phyloP scores from a whole-genome alignment of 2,329 filamentous ascomycete genomes.

The Ceratocystis papillata region DNA sequence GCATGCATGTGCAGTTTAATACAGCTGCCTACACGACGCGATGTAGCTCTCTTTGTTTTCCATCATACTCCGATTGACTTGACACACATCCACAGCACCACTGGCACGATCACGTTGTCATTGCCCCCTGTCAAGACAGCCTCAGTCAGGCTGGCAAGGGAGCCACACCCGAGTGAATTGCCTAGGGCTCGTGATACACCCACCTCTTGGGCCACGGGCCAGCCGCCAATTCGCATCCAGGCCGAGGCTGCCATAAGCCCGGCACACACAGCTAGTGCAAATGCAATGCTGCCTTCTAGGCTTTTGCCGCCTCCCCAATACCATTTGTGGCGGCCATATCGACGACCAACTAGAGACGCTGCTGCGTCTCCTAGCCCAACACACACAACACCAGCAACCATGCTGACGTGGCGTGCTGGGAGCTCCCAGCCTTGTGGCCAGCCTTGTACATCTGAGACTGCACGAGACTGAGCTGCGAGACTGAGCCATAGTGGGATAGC shows the following conservation, averaged over 20 bases:
- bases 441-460: slow-evolving; percentile 28
- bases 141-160: slow-evolving; percentile 79
- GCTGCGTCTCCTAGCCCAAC: slow-evolving; percentile 93
- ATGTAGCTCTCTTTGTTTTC: slow-evolving; percentile 2
- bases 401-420: slow-evolving; percentile 62
- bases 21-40: neutral
- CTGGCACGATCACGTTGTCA: slow-evolving; percentile 93
- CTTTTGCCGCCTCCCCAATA: slow-evolving; percentile 95
- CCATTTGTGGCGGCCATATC: slow-evolving; percentile 84
- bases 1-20: neutral
- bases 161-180: slow-evolving; percentile 59
- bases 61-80: slow-evolving; percentile 57
- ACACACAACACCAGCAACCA: slow-evolving; percentile 86
- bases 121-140: slow-evolving; percentile 93
- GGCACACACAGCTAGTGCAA: slow-evolving; percentile 64
- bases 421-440: slow-evolving; percentile 59
- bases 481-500: slow-evolving; percentile 89
- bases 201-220: slow-evolving; percentile 58
- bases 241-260: slow-evolving; percentile 59
- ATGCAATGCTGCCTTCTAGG: slow-evolving; percentile 75
- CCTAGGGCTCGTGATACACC: slow-evolving; percentile 35
- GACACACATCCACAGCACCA: slow-evolving; percentile 85
- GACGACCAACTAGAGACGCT: slow-evolving; percentile 76
- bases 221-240: slow-evolving; percentile 70
- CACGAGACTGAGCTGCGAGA: slow-evolving; percentile 56